These are phyloP conservation scores for Fusarium sp. DNA, from an alignment of 2,329 filamentous ascomycete genomes.

Conservation along the genomic window DNA sequence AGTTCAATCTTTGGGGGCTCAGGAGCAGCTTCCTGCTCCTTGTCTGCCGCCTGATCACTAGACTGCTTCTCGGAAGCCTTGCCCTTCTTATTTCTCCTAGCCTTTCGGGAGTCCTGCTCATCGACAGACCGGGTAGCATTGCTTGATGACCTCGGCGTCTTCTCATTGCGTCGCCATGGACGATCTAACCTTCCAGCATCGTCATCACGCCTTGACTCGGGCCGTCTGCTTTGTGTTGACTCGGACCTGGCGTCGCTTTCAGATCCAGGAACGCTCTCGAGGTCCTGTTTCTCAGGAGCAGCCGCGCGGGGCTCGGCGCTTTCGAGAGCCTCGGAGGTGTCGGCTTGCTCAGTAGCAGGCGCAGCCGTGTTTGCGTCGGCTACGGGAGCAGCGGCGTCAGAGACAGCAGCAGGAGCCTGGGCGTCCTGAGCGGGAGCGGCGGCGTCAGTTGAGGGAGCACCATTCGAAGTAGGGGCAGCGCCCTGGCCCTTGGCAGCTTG, in stretches of 20 bases:
- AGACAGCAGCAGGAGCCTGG: constrained; percentile 44
- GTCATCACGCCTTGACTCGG: constrained; percentile 53
- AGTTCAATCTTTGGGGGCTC: constrained; percentile 71
- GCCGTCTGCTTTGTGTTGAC: constrained; percentile 47
- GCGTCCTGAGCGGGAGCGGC: constrained; percentile 43
- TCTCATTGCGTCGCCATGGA: constrained; percentile 57
- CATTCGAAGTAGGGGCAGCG: constrained; percentile 48
- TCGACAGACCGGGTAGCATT: constrained; percentile 73
- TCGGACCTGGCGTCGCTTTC: constrained; percentile 53
- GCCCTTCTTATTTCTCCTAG: constrained; percentile 72
- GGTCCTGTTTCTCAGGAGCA: constrained; percentile 50
- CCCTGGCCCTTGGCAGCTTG: constrained; percentile 89
- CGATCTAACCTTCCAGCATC: constrained; percentile 54
- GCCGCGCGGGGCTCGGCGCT: constrained; percentile 38
- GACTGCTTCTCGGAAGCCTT: constrained; percentile 56
- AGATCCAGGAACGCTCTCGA: constrained; percentile 51
- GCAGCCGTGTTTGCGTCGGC: constrained; percentile 44
- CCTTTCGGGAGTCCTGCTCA: constrained; percentile 60
- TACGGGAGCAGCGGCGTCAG: constrained; percentile 42
- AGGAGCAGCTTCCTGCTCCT: constrained; percentile 59
- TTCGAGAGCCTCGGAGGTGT: constrained; percentile 41
- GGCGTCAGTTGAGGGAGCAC: constrained; percentile 41
- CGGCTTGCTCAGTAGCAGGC: constrained; percentile 42
- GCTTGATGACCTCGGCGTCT: constrained; percentile 69
- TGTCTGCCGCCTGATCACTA: constrained; percentile 65